Conservation (phyloP, 805 yeast species). For the Kurtzmaniella fragi region DNA sequence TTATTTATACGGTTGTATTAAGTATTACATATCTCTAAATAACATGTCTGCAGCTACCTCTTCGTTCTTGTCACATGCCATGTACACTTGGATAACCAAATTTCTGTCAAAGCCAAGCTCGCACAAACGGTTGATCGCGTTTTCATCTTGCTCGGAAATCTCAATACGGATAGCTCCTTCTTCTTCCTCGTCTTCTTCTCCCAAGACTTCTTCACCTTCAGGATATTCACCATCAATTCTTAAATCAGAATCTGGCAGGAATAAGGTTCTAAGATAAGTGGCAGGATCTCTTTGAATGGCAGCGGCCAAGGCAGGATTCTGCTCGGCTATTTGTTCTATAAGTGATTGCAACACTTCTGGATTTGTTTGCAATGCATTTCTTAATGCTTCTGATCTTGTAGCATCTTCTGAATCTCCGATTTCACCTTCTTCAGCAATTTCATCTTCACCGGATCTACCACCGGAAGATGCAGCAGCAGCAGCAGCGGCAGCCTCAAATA, state of each 20-base stretch:
- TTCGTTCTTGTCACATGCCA: slow-evolving; percentile 97
- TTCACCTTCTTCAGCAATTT: slow-evolving; percentile 15
- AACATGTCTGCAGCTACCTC: slow-evolving; percentile 92
- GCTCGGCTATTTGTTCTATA: slow-evolving; percentile 72
- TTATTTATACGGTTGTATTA: background rate
- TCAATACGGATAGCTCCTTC: slow-evolving; percentile 47
- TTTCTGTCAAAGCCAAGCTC: slow-evolving; percentile 90
- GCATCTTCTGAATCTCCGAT: slow-evolving; percentile 42
- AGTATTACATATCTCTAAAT: slow-evolving; percentile 44
- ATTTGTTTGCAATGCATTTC: slow-evolving; percentile 75
- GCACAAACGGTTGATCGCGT: slow-evolving; percentile 83
- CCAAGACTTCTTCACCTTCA: slow-evolving; percentile 35
- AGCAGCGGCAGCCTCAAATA: slow-evolving; percentile 50
- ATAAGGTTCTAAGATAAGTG: slow-evolving; percentile 68
- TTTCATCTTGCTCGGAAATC: slow-evolving; percentile 78
- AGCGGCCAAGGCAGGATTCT: slow-evolving; percentile 81
- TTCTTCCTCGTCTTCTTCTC: slow-evolving; percentile 30
- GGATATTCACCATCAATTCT: slow-evolving; percentile 30
- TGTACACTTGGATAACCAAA: slow-evolving; percentile 85
- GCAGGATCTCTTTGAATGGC: slow-evolving; percentile 86
- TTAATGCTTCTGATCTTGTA: slow-evolving; percentile 49
- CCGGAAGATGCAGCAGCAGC: slow-evolving; percentile 15
- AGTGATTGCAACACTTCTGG: slow-evolving; percentile 86
- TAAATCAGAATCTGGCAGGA: slow-evolving; percentile 55
- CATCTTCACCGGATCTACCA: slow-evolving; percentile 26